Base-by-base conservation (phyloP, 768 basidiomycete genomes). In the Boletus patriciae region DNA sequence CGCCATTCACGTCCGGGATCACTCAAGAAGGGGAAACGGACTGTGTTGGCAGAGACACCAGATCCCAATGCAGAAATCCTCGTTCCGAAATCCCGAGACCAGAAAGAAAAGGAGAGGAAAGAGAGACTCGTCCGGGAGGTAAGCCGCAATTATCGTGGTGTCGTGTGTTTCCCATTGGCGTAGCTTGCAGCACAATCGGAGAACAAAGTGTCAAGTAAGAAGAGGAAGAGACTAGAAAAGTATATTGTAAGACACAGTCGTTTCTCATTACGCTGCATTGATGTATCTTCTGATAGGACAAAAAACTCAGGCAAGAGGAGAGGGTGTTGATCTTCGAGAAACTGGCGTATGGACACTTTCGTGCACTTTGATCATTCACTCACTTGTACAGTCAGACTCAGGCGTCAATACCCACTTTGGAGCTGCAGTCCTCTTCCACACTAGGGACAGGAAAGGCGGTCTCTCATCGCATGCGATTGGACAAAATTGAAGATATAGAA, bases 261-360 rank as follows among this genome's bases (percentile, higher is more conserved):
- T 33, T 54, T 41, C 31, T n/a, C 23, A 16, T 33, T 31, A 15
- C 7, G 25, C 25, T 46, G 46, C 25, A 5, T 46, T 57, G 42
- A 65, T 29, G 4, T 38, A 16, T 42, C 13, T 42, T 37, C 46
- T 10, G 54, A 46, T 59, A 94, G 92, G 89, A 92, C 48, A 94
- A 94, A 75, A 95, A 95, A 73, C 75, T 96, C 46, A 92, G 89
- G 74, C 92, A 94, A 69, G 94, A 97, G 66, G 92, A 92, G 58
- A 83, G 94, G 44, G 66, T 83, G 5, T 70, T 79, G 19, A 78
- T 97, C 15, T 85, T 96, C 52, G 83, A 91, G 61, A 93, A 90
- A 70, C 77, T 97, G 58, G 81, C 85, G 94, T 94, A 75, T 59
- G 66, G 85, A 27, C 29, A 33, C 25, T 25, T 54, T 49, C 25